Evolutionary conservation across 345 rosid genomes (phyloP).

Genomic region (Pugionium cornutum): DNA sequence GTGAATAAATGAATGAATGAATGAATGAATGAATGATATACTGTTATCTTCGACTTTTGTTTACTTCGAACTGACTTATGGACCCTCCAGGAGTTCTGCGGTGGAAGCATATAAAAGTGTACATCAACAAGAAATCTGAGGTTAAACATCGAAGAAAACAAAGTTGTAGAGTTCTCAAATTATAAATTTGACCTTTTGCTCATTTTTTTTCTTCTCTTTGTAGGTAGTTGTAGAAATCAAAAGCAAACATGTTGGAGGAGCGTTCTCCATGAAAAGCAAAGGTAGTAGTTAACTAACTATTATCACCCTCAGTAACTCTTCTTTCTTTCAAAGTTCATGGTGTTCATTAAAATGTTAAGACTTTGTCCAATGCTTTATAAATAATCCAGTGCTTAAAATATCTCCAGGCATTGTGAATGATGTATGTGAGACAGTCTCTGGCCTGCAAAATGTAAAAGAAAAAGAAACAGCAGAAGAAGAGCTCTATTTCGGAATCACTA

Average conservation of each 20-base stretch:
- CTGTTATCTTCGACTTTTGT: background rate
- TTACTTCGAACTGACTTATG: slow-evolving; percentile 10
- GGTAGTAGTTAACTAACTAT: slow-evolving; percentile 38
- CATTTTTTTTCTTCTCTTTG: background rate
- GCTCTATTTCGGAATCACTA: slow-evolving; percentile 71
- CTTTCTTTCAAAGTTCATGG: background rate
- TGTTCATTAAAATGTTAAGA: background rate
- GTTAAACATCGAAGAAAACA: slow-evolving; percentile 36
- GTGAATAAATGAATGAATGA: background rate
- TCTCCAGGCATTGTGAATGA: slow-evolving; percentile 68
- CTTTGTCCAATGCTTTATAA: slow-evolving; percentile 4
- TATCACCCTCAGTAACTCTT: background rate
- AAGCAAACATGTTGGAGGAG: slow-evolving; percentile 90
- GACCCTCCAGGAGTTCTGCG: slow-evolving; percentile 59
- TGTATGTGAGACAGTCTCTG: slow-evolving; percentile 63
- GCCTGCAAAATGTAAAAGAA: slow-evolving; percentile 79
- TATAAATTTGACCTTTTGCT: slow-evolving; percentile 10
- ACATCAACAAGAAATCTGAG: slow-evolving; percentile 81
- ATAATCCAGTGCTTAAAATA: slow-evolving; percentile 12
- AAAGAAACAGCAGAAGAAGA: slow-evolving; percentile 63
- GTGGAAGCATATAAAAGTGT: slow-evolving; percentile 60
- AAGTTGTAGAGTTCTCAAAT: background rate
- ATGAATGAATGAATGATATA: background rate
- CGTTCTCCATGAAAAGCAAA: slow-evolving; percentile 87
- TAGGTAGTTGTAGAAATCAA: slow-evolving; percentile 77